Percentiles rank a stretch among this genome's conserved stretches.
Conservation (phyloP, 75 land plant genomes). For the Pseudotsuga menziesii region DNA sequence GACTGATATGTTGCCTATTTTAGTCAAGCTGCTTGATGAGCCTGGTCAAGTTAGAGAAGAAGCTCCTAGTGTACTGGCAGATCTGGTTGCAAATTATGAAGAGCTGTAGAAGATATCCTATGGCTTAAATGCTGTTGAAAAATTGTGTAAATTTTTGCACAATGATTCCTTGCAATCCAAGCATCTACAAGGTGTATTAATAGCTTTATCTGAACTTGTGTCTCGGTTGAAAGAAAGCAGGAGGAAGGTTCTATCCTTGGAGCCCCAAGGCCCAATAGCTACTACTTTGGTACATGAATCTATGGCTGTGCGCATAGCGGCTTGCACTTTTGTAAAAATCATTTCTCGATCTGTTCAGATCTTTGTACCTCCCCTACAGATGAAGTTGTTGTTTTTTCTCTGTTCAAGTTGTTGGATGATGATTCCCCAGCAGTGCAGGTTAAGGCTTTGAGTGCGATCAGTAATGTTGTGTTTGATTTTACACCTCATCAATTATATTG, state of each 20-base stretch:
- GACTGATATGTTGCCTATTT: conserved; percentile 41
- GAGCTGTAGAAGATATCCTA: conserved; percentile 69
- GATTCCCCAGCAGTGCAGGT: conserved; percentile 66
- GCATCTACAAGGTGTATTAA: conserved; percentile 71
- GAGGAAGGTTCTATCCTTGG: conserved; percentile 34
- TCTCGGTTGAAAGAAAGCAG: conserved; percentile 75
- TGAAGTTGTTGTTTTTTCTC: conserved; percentile 48
- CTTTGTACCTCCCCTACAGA: conserved; percentile 71
- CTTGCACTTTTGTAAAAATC: conserved; percentile 76
- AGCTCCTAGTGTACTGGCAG: conserved; percentile 70
- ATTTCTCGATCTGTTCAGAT: conserved; percentile 88
- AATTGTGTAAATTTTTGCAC: conserved; percentile 54
- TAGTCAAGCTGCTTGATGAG: conserved; percentile 80
- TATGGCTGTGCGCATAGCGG: conserved; percentile 75
- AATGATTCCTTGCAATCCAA: conserved; percentile 34
- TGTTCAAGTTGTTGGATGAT: conserved; percentile 74
- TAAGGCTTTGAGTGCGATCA: conserved; percentile 81
- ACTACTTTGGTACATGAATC: conserved; percentile 70
- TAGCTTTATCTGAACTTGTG: conserved; percentile 75
- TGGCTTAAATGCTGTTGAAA: conserved; percentile 62
- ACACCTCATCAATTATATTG: too few relatives aligned
- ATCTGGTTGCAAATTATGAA: conserved; percentile 63
- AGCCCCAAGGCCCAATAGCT: conserved; percentile 51
- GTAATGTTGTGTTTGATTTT: conserved; percentile 88
- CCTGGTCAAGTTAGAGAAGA: conserved; percentile 86